Evolutionary conservation across 331 rosid species (phyloP), one percentile per base, ranked within the genome.

Genomic region (Dryas integrifolia): DNA sequence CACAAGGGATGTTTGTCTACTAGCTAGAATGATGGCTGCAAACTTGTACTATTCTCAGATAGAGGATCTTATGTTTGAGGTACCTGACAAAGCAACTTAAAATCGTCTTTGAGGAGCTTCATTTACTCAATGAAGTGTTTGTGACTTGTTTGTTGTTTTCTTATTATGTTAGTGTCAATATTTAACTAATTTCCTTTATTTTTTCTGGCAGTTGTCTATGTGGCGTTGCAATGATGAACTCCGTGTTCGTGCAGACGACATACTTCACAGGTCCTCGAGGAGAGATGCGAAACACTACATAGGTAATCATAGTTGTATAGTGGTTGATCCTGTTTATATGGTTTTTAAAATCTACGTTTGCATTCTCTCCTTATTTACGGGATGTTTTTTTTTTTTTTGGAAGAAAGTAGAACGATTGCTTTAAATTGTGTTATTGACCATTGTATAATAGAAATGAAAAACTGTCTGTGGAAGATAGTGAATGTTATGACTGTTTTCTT

Each of bases 11-110:
- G 99, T 95, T 72, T 95, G 99, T 84, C 85, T 95, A 52, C 83
- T 95, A 72, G 98, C 99, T 61, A 88, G 99, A 86, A 95, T 95
- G 99, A 95, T 95, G 99, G 99, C 98, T 61, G 88, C 99, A 49
- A 95, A 95, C 76, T 69, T 95, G 86, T 88, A 95, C 80, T 95
- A 95, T 85, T 95, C 99, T 24, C 98, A 90, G 87, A 95, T 95
- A 46, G 99, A 95, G 84, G 99, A 90, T 69, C 99, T 95, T 47
- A 90, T 95, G 99, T 95, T 95, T 76, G 99, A 95, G 86, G 99
- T 95, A 87, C 52, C 76, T 73, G 8, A 68, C 50, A 49, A 46
- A 74, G 47, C 69, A 45, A 26, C 70, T 70, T 69, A 26, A 58
- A 24, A 24, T 38, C 69, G 70, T 74, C 60, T 13, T 9, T 41